phyloP scores from a whole-genome alignment of 2,329 filamentous ascomycete species.

The Alternaria brassicae region DNA sequence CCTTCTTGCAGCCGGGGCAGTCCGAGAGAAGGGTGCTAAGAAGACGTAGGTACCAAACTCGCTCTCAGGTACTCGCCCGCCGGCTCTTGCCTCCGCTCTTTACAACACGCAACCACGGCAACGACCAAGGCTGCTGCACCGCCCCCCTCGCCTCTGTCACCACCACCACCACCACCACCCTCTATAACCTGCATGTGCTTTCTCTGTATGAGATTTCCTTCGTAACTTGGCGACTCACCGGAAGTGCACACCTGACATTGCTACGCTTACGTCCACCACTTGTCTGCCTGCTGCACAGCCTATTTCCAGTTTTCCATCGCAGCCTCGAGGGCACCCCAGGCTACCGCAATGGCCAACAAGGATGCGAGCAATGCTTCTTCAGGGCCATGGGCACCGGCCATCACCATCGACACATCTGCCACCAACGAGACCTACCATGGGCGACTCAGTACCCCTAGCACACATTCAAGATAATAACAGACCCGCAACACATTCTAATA shows the following conservation, averaged over 20 bases:
- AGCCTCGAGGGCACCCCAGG: constrained; percentile 24
- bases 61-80: neutral
- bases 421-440: constrained; percentile 45
- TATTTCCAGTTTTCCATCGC: constrained; percentile 7
- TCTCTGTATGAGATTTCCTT: constrained; percentile 32
- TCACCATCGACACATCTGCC: constrained; percentile 61
- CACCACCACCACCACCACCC: constrained; percentile 4
- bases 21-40: constrained; percentile 8
- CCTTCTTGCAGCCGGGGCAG: too few relatives aligned
- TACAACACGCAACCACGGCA: neutral
- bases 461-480: constrained; percentile 41
- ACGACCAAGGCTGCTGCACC: neutral
- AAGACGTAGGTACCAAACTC: neutral
- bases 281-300: constrained; percentile 19
- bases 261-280: constrained; percentile 37
- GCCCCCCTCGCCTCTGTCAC: constrained; percentile 14
- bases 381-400: constrained; percentile 57
- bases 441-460: constrained; percentile 45
- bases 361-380: constrained; percentile 41
- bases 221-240: constrained; percentile 32
- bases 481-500: constrained; percentile 31
- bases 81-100: constrained; percentile 10
- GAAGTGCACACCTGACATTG: constrained; percentile 40
- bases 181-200: constrained; percentile 17
- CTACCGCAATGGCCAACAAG: constrained; percentile 39